Conservation (phyloP, 805 yeast species). For the Candida stauntonica region DNA sequence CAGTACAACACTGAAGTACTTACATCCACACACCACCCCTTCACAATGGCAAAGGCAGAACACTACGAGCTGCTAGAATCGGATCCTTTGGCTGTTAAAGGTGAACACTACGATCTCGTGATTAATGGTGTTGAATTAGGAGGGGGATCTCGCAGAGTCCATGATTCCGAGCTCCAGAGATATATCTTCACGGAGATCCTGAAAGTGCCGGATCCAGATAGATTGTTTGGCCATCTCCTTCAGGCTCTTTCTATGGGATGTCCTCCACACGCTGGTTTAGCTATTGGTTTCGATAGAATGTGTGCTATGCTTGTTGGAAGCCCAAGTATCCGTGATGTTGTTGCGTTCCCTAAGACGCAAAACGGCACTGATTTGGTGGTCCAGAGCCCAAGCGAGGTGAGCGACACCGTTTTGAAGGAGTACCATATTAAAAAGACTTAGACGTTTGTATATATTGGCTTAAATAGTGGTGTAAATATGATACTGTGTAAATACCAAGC, state of each 20-base stretch:
- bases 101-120: constrained; percentile 93
- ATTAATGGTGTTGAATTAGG: constrained; percentile 94
- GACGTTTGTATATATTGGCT: neutral
- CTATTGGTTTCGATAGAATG: constrained; percentile 90
- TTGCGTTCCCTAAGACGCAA: constrained; percentile 92
- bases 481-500: too few relatives aligned
- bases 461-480: neutral
- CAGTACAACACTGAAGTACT: constrained; percentile 43
- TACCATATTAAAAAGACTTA: constrained; percentile 41
- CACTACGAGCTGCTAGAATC: constrained; percentile 56
- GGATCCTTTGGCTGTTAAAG: constrained; percentile 62
- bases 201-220: constrained; percentile 51
- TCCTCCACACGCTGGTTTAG: constrained; percentile 98
- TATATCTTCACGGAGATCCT: constrained; percentile 66
- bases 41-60: constrained; percentile 79
- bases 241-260: constrained; percentile 84
- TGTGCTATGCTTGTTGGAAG: constrained; percentile 86
- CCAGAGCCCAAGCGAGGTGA: constrained; percentile 71
- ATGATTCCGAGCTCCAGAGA: constrained; percentile 74
- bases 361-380: constrained; percentile 87
- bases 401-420: constrained; percentile 42
- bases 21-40: constrained; percentile 92
- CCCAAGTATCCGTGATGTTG: constrained; percentile 80
- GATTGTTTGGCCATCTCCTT: constrained; percentile 80
- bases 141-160: constrained; percentile 95